Evolutionary conservation across 768 basidiomycete species (phyloP).

Genomic region (Chalciporus chontae): DNA sequence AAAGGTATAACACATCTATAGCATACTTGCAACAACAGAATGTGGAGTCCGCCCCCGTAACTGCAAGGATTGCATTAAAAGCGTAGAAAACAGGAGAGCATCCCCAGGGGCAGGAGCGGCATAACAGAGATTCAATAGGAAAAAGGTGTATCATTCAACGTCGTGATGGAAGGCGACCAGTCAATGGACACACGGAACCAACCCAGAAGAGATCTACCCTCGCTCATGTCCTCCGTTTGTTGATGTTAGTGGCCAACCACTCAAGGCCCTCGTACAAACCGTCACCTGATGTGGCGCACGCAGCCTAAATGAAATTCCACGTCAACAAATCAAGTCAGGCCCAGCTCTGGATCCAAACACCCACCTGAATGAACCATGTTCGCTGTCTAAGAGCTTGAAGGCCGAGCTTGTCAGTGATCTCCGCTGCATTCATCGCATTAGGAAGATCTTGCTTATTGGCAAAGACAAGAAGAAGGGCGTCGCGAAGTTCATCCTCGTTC

Average conservation of each 20-base stretch:
- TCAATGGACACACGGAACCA: constrained; percentile 45
- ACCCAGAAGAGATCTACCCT: constrained; percentile 29
- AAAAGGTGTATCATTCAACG: constrained; percentile 49
- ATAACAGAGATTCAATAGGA: constrained; percentile 35
- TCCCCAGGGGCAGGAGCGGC: constrained; percentile 24
- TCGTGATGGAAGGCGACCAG: constrained; percentile 60
- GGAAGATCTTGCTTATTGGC: constrained; percentile 99
- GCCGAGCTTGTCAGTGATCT: constrained; percentile 99
- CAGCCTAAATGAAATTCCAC: constrained; percentile 56
- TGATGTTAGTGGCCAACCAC: constrained; percentile 90
- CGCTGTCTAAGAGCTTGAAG: constrained; percentile 95
- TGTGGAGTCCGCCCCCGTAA: constrained; percentile 6
- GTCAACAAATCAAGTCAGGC: constrained; percentile 9
- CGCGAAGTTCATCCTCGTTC: constrained; percentile 98
- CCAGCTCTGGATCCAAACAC: constrained; percentile 21
- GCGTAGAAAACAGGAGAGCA: constrained; percentile 23
- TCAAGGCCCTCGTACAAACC: constrained; percentile 98
- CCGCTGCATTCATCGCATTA: constrained; percentile 98
- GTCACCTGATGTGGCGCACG: constrained; percentile 97
- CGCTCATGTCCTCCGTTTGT: constrained; percentile 69
- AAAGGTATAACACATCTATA: constrained; percentile 18
- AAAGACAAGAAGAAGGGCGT: constrained; percentile 97
- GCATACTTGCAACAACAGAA: constrained; percentile 13
- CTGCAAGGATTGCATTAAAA: constrained; percentile 4
- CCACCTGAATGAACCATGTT: constrained; percentile 96